Evolutionary conservation across 192 early-diverging fungal species (phyloP).

Genomic region (Umbelopsis sp.): DNA sequence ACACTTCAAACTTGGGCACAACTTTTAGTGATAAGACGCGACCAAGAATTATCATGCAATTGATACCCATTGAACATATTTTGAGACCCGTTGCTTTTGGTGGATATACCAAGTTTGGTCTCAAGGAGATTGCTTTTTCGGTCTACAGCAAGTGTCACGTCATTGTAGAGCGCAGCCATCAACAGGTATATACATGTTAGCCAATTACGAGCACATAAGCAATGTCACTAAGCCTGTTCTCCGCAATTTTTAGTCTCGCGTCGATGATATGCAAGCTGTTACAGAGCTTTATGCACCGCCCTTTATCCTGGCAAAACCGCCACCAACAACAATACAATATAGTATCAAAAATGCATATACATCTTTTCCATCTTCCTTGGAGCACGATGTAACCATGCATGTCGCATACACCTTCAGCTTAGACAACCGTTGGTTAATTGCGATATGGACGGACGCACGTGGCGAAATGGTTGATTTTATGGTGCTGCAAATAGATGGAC

Average conservation of each 20-base stretch:
- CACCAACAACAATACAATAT: conserved; percentile 44
- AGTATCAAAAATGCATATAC: conserved; percentile 36
- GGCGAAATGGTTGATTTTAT: conserved; percentile 53
- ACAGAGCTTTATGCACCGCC: conserved; percentile 51
- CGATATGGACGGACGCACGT: conserved; percentile 56
- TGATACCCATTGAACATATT: conserved; percentile 56
- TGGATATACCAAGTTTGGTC: conserved; percentile 50
- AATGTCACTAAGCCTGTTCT: not conserved
- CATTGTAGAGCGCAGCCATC: conserved; percentile 43
- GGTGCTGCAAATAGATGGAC: conserved; percentile 31
- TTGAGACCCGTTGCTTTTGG: conserved; percentile 51
- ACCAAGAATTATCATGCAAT: conserved; percentile 47
- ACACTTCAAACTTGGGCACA: conserved; percentile 32
- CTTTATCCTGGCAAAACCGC: conserved; percentile 50
- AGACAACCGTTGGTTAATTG: conserved; percentile 52
- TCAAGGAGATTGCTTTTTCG: conserved; percentile 56
- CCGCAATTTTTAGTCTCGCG: not conserved
- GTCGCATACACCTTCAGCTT: conserved; percentile 53
- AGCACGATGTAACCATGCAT: conserved; percentile 47
- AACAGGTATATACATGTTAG: conserved; percentile 4
- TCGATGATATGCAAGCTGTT: conserved; percentile 15
- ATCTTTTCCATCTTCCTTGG: conserved; percentile 33
- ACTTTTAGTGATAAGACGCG: conserved; percentile 41
- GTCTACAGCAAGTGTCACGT: conserved; percentile 53
- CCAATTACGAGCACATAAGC: not conserved